A percentile compares a stretch with the other conserved stretches of the same genome.
These are phyloP conservation scores for Pseudonectria buxi DNA, from an alignment of 2,329 filamentous ascomycete species.

Conservation along the genomic window DNA sequence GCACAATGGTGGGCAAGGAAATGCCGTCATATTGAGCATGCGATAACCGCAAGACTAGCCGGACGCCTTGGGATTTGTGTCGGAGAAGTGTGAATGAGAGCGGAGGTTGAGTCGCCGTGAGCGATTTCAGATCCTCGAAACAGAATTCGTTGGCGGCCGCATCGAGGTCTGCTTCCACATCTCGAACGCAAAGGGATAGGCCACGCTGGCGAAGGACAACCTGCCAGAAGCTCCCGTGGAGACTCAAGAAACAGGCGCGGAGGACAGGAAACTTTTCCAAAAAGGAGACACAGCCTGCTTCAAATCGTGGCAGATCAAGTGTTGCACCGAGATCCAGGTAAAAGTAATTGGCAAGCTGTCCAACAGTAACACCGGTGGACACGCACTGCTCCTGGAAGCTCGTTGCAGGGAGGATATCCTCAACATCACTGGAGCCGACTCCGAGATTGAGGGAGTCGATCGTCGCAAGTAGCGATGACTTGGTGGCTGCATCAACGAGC, in stretches of 20 bases:
- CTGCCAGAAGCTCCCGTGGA: slow-evolving; percentile 14
- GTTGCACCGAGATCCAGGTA: slow-evolving; percentile 12
- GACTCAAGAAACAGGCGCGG: slow-evolving; percentile 12
- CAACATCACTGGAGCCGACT: slow-evolving; percentile 3
- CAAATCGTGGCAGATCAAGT: slow-evolving; percentile 12
- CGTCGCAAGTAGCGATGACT: slow-evolving; percentile 1
- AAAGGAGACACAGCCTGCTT: slow-evolving; percentile 7
- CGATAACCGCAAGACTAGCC: slow-evolving; percentile 28
- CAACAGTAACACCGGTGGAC: background rate
- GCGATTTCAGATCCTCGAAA: slow-evolving; percentile 1
- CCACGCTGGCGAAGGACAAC: slow-evolving; percentile 12
- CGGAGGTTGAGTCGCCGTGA: slow-evolving; percentile 5
- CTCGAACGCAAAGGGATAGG: slow-evolving; percentile 4
- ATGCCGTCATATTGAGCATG: slow-evolving; percentile 44
- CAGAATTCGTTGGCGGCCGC: slow-evolving; percentile 8
- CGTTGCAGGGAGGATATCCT: slow-evolving; percentile 13
- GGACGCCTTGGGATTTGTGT: slow-evolving; percentile 8
- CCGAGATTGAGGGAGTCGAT: slow-evolving; percentile 2
- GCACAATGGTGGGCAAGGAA: slow-evolving; percentile 33
- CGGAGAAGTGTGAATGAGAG: slow-evolving; percentile 10
- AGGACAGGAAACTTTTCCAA: slow-evolving; percentile 15
- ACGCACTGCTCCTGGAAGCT: slow-evolving; percentile 10
- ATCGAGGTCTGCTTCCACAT: slow-evolving; percentile 8
- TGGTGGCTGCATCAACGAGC: slow-evolving; percentile 7
- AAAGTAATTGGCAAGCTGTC: slow-evolving; percentile 18